Conservation (phyloP, 78 protist species). For the Chrysochromulina parva region DNA sequence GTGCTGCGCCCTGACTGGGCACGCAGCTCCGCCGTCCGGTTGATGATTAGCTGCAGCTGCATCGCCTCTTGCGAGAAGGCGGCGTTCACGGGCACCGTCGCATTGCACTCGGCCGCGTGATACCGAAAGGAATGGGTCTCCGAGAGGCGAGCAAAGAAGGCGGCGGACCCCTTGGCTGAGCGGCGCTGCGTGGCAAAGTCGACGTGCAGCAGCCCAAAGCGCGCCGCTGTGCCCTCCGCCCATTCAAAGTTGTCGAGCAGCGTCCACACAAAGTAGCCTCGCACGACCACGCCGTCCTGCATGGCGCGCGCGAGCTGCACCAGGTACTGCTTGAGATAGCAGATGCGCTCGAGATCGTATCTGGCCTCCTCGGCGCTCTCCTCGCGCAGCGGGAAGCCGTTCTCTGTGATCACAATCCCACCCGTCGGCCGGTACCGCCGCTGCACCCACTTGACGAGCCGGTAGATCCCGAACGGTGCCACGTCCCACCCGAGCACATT, state of each 20-base stretch:
- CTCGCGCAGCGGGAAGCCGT: constrained; percentile 41
- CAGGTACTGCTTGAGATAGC: constrained; percentile 20
- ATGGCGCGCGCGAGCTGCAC: neutral
- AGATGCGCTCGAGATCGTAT: neutral
- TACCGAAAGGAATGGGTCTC: no score
- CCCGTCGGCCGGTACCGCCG: constrained; percentile 28
- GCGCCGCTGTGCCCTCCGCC: constrained; percentile 62
- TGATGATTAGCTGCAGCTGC: no score
- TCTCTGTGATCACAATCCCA: constrained; percentile 61
- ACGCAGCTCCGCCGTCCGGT: no score
- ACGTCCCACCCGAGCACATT: constrained; percentile 14
- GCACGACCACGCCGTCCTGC: constrained; percentile 15
- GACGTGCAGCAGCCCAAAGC: constrained; percentile 65
- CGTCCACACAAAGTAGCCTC: constrained; percentile 60
- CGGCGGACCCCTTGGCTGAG: neutral
- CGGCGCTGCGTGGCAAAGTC: constrained; percentile 14
- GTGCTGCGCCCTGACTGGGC: no score
- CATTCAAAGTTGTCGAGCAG: constrained; percentile 66
- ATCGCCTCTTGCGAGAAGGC: no score
- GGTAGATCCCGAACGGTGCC: constrained; percentile 54
- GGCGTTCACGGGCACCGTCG: no score
- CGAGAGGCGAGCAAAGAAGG: neutral
- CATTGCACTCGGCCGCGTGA: no score
- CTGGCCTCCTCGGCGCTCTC: neutral
- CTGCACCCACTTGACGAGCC: constrained; percentile 27